Evolutionary conservation across 2,329 filamentous ascomycete genomes (phyloP), one percentile per base, ranked within the genome.

Genomic region (Sporothrix variecibatus): DNA sequence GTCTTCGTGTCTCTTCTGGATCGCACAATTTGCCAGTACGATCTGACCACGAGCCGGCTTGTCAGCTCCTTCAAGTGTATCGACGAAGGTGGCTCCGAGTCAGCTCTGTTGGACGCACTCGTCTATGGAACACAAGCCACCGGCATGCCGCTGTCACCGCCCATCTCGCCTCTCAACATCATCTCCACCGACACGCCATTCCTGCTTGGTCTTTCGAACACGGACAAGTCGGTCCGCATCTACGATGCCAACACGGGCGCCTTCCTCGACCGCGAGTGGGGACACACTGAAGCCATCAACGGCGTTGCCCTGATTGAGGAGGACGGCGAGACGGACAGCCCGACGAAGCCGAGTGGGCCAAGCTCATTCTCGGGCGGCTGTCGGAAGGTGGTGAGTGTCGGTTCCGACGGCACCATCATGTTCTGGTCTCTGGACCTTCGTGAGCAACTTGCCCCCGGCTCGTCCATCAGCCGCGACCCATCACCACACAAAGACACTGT

Each of bases 281-380:
- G 96, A 0, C 96, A 99, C 78, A 97, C 95, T 0, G 95, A 98
- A 80, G 93, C 95, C 9, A 94, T 99, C 76, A 97, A 93, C 71
- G 95, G 95, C 75, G 90, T 97, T 23, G 88, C 92, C 3, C 83
- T 98, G 23, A 81, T 95, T 12, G 89, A 92, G 72, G 86, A 86
- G 8, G 85, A 87, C 0, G 87, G 89, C 20, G 84, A 60, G 7
- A 72, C 31, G 6, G 60, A 58, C 56, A 75, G 65, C 20, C 71
- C 65, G 1, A 65, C 72, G 1, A 71, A 69, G 20, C 53, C 53
- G 1, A 11, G 26, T 3, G 56, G 34, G 23, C 71, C 40, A 26
- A 51, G 43, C 17, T 65, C 68, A 12, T 62, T 28, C 23, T 12
- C 68, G 4, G 62, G 86, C 20, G 83, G 64, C 5, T 68, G 84